Base-by-base conservation (phyloP, 768 basidiomycete genomes). In the Epithele typhae region DNA sequence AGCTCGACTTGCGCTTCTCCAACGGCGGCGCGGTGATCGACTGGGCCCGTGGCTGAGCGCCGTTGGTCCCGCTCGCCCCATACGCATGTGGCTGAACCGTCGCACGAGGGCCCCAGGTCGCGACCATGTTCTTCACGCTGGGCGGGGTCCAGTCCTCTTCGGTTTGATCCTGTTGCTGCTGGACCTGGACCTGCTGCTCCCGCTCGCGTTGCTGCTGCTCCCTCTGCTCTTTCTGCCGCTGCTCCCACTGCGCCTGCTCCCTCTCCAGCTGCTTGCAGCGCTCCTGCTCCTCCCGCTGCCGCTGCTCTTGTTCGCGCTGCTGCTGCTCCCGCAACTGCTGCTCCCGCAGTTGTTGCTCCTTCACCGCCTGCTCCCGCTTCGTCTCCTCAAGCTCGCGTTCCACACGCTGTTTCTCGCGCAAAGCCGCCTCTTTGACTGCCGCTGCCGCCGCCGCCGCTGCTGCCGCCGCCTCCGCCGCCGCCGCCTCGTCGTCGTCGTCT, bases 1-100 rank as follows among this genome's bases (percentile, higher is more conserved):
- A 80, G 52, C 74, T 86, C 25, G 84, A 81, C 59, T 75, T 80
- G 42, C 81, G 75, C 56, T 74, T 80, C 57, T 89, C 84, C 23
- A 62, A 50, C 24, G 68, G 68, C 4, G 59, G 49, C 22, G 51
- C 32, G 2, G 34, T 37, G 6, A 45, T 27, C 2, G 46, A 21
- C 1, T 35, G 15, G 11, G 42, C 32, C 5, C 35, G 25, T 2
- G 43, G 15, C 5, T 33, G 17, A 12, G 37, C 12, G 11, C 42
- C 41, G 41, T 47, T 47, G 18, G 22, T 3, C 7, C 42, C 42
- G 22, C 24, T 42, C 7, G 46, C 38, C 6, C 48, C 38, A 27
- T 43, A 40, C 4, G 46, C 24, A 3, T 24, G 25, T 6, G 35
- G 35, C 35, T 14, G 15, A 8, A 36, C 18, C 15, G 18, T 19